phyloP scores from a whole-genome alignment of 805 yeast species.

The Grigorovia yakushimaensis region DNA sequence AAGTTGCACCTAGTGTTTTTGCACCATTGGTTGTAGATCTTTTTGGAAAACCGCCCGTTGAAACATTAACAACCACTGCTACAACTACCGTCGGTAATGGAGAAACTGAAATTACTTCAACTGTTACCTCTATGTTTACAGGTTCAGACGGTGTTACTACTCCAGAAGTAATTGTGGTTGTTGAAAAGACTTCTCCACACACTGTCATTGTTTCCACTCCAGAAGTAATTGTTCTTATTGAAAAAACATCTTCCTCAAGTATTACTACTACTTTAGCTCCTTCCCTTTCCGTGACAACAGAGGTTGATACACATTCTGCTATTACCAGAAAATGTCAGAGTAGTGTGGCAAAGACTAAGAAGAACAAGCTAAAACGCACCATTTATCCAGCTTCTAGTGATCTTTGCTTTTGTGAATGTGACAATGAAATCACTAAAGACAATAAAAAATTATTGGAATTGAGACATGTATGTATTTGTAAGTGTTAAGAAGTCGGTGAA shows the following conservation, averaged over 20 bases:
- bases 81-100: no score
- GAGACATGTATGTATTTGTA: neutral
- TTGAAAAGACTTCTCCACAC: neutral
- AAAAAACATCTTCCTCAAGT: no score
- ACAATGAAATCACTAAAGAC: neutral
- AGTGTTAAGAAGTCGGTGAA: neutral
- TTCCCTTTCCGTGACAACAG: neutral
- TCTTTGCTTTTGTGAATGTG: neutral
- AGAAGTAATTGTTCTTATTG: no score
- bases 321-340: neutral
- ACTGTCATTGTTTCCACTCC: neutral
- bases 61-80: no score
- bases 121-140: neutral
- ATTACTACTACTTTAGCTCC: neutral
- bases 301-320: no score
- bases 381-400: neutral
- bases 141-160: neutral
- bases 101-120: no score
- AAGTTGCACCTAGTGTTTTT: no score
- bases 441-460: neutral
- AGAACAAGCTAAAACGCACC: neutral
- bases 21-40: no score
- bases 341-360: neutral
- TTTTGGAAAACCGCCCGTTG: no score
- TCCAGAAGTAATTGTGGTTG: neutral